phyloP scores from a whole-genome alignment of 2,329 filamentous ascomycete genomes.

The Nemania diffusa region DNA sequence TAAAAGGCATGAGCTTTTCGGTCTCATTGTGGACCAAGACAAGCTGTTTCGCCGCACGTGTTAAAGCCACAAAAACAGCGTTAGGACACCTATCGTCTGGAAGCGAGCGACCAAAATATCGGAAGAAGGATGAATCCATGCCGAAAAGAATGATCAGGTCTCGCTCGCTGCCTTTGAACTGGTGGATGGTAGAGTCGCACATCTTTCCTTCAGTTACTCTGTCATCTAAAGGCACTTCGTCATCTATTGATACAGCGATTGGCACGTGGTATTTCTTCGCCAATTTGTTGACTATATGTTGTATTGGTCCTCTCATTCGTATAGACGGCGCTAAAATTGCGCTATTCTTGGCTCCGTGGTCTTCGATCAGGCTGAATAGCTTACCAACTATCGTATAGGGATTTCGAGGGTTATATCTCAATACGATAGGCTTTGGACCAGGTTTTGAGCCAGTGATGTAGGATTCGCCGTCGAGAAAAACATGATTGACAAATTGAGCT shows the following conservation, averaged over 20 bases:
- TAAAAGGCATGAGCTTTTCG: neutral
- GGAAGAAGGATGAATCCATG: neutral
- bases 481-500: neutral
- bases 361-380: neutral
- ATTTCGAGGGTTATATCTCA: neutral
- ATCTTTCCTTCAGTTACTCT: neutral
- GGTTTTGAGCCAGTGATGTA: neutral
- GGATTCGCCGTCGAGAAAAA: neutral
- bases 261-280: neutral
- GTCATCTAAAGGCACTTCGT: neutral
- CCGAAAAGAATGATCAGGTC: neutral
- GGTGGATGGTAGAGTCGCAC: neutral
- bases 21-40: neutral
- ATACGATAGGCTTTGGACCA: slow-evolving; percentile 1
- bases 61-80: neutral
- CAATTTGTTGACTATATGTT: neutral
- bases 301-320: neutral
- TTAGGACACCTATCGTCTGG: neutral
- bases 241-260: neutral
- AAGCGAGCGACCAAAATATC: neutral
- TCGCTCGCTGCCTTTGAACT: slow-evolving; percentile 3
- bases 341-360: neutral
- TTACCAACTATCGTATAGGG: neutral
- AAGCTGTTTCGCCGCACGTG: neutral
- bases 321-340: neutral